Evolutionary conservation across 2,329 filamentous ascomycete genomes (phyloP), one percentile per base, ranked within the genome.

Genomic region (Pseudohalonectria lignicola): DNA sequence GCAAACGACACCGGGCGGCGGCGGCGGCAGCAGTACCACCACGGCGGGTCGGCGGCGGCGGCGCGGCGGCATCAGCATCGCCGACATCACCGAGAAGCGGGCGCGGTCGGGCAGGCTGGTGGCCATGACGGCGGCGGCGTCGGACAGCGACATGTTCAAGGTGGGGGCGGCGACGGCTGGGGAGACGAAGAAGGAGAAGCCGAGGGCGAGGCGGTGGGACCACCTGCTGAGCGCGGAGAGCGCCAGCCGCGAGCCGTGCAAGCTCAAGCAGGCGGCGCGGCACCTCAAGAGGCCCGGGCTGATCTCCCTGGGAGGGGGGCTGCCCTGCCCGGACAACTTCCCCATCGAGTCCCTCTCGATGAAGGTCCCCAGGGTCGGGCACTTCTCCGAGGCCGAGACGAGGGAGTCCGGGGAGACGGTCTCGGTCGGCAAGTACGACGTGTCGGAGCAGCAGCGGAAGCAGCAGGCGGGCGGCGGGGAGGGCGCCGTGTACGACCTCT

Each of bases 281-380:
- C 82, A 79, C 55, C 73, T 96, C 38, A 82, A 82, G 53, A 85
- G 71, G 29, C 86, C 87, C 1, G 87, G 83, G 13, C 63, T 95
- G 42, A 92, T 98, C 53, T 94, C 87, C 2, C 78, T 98, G 2
- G 92, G 92, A 39, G 92, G 92, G 37, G 92, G 92, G 4, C 66
- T 98, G 16, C 92, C 92, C 4, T 88, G 86, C 12, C 76, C 84
- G 43, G 80, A 90, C 56, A 86, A 93, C 61, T 98, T 98, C 53
- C 92, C 92, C n/a, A 79, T 96, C 51, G 79, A 90, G 47, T 71
- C 82, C 46, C 60, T 96, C 36, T 72, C 70, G 45, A 62, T 94
- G 60, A 84, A 81, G 49, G 76, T 93, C 2, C 86, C 87, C 13
- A 61, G 63, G 76, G 13, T 78, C 81, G 12, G 18, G 18, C 19